Conservation (phyloP, 805 yeast species). For the Myxozyma vanderwaltii region DNA sequence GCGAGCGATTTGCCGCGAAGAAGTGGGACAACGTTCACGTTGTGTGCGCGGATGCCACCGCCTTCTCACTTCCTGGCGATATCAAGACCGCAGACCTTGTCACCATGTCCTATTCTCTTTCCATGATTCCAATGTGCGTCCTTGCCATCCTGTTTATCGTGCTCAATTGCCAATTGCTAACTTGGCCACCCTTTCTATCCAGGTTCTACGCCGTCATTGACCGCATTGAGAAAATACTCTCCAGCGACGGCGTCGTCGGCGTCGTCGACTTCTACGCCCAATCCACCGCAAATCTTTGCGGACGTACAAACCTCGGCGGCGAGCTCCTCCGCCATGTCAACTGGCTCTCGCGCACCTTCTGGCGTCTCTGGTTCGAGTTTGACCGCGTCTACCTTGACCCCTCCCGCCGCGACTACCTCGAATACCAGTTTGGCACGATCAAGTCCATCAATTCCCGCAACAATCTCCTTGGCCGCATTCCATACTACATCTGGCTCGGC, state of each 20-base stretch:
- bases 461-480: conserved; percentile 67
- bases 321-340: conserved; percentile 68
- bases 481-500: conserved; percentile 83
- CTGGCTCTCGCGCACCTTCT: conserved; percentile 76
- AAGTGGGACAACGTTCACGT: conserved; percentile 66
- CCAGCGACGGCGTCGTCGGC: conserved; percentile 61
- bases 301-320: conserved; percentile 78
- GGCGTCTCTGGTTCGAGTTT: conserved; percentile 87
- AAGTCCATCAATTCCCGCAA: conserved; percentile 72
- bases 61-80: conserved; percentile 54
- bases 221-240: conserved; percentile 57
- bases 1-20: conserved; percentile 52
- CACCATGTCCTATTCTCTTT: conserved; percentile 77
- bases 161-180: not conserved
- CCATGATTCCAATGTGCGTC: conserved; percentile 77
- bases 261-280: conserved; percentile 84
- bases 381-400: conserved; percentile 79
- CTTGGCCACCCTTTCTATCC: not conserved
- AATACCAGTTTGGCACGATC: conserved; percentile 78
- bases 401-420: conserved; percentile 78
- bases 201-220: conserved; percentile 67
- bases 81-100: conserved; percentile 60
- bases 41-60: conserved; percentile 73
- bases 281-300: conserved; percentile 61
- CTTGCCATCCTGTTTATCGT: not conserved